Percentiles rank a stretch among this genome's conserved stretches.
Evolutionary conservation across 768 basidiomycete species (phyloP).

Genomic region (Butyriboletus loyo): DNA sequence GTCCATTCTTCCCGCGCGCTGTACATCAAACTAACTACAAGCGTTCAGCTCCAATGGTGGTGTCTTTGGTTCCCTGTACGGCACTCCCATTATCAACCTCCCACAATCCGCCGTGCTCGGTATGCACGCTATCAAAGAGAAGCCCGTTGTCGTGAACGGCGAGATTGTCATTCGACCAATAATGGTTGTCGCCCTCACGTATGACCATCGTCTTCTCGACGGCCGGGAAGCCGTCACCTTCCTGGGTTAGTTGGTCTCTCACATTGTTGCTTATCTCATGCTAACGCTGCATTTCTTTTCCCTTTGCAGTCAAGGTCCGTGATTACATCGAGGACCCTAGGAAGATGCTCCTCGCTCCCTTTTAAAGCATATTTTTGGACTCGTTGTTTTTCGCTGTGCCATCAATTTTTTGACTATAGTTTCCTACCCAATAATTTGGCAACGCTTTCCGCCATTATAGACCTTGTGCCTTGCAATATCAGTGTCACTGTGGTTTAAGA

Average conservation of each 20-base stretch:
- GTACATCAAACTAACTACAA: not conserved
- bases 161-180: constrained; percentile 96
- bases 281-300: constrained; percentile 3
- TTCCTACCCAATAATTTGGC: constrained; percentile 10
- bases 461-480: not conserved
- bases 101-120: constrained; percentile 94
- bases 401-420: constrained; percentile 8
- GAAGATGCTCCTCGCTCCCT: constrained; percentile 70
- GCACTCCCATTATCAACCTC: constrained; percentile 98
- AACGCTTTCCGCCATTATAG: constrained; percentile 4
- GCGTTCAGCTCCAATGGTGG: constrained; percentile 89
- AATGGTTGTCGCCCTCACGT: constrained; percentile 92
- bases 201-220: constrained; percentile 94
- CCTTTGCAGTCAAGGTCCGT: constrained; percentile 72
- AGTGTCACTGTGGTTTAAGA: not conserved
- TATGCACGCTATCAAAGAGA: constrained; percentile 95
- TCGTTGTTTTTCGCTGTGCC: not conserved
- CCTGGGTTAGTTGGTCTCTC: constrained; percentile 65
- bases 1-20: constrained; percentile 27
- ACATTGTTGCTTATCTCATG: not conserved
- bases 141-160: constrained; percentile 85
- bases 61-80: constrained; percentile 95
- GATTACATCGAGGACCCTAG: constrained; percentile 95
- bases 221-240: constrained; percentile 96
- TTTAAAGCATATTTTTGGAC: constrained; percentile 7